phyloP scores from a whole-genome alignment of 2,329 filamentous ascomycete species.

The Eutypella sp. region DNA sequence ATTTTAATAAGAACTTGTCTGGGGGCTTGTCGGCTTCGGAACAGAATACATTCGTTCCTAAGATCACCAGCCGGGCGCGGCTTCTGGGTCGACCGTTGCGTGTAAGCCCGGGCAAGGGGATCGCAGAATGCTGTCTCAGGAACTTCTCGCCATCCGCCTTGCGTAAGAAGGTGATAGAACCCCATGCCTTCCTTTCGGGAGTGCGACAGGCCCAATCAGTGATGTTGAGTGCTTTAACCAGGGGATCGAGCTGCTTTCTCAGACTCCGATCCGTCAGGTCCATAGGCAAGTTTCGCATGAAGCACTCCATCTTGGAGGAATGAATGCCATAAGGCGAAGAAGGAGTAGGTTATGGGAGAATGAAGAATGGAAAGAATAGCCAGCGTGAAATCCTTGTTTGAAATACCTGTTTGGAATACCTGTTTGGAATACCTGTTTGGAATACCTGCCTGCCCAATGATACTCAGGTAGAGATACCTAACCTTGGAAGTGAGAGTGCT shows the following conservation, averaged over 20 bases:
- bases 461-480: no score
- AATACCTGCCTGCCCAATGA: no score
- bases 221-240: slow-evolving; percentile 38
- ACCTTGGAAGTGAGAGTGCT: no score
- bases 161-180: slow-evolving; percentile 39
- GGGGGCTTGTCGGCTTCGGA: slow-evolving; percentile 30
- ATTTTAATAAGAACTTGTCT: slow-evolving; percentile 30
- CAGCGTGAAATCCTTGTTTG: no score
- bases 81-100: slow-evolving; percentile 5
- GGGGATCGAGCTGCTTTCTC: slow-evolving; percentile 31
- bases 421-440: no score
- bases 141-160: slow-evolving; percentile 37
- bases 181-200: slow-evolving; percentile 26
- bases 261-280: slow-evolving; percentile 35
- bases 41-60: slow-evolving; percentile 26
- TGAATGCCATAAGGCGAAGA: not conserved
- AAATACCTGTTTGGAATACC: no score
- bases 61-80: slow-evolving; percentile 23
- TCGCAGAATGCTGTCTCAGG: slow-evolving; percentile 23
- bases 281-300: slow-evolving; percentile 37
- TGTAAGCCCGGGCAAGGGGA: slow-evolving; percentile 1
- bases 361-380: not conserved
- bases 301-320: slow-evolving; percentile 38
- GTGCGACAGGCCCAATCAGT: slow-evolving; percentile 40
- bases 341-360: not conserved